Conservation (phyloP, 2,329 filamentous ascomycete genomes). For the Tolypocladium ovalisporum region DNA sequence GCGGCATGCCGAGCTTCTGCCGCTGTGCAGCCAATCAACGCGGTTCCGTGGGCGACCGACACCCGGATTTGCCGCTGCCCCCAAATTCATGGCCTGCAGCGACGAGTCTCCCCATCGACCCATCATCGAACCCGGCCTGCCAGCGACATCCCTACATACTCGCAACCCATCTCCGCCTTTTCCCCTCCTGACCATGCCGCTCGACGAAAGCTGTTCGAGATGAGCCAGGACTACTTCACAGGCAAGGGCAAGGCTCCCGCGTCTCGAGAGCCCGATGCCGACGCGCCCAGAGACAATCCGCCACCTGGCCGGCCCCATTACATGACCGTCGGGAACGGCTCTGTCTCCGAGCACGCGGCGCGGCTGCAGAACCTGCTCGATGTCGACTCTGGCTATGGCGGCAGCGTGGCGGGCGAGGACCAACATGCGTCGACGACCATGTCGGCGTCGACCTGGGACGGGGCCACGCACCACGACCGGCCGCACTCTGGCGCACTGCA, state of each 20-base stretch:
- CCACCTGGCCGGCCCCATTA: constrained; percentile 47
- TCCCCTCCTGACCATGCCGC: constrained; percentile 21
- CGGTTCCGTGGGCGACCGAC: constrained; percentile 4
- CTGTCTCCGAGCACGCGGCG: constrained; percentile 69
- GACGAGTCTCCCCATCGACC: not conserved
- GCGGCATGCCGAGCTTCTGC: constrained; percentile 11
- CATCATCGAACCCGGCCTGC: not conserved
- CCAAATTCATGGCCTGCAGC: not conserved
- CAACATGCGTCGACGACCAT: constrained; percentile 17
- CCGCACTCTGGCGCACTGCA: constrained; percentile 72
- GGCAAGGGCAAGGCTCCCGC: constrained; percentile 41
- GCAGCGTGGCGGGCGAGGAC: constrained; percentile 60
- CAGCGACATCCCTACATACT: not conserved
- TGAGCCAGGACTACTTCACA: constrained; percentile 50
- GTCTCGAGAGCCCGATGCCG: constrained; percentile 17
- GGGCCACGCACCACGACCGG: constrained; percentile 28
- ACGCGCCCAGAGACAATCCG: constrained; percentile 15
- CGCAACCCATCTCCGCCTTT: not conserved
- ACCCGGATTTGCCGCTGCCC: not conserved
- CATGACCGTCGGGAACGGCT: constrained; percentile 80
- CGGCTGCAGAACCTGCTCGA: constrained; percentile 74
- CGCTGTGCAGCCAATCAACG: constrained; percentile 16
- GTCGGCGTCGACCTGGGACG: constrained; percentile 26
- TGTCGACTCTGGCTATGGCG: constrained; percentile 84
- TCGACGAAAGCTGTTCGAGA: constrained; percentile 23